Evolutionary conservation across 2,329 filamentous ascomycete genomes (phyloP), one percentile per base, ranked within the genome.

Genomic region (Ophiostoma australiae): DNA sequence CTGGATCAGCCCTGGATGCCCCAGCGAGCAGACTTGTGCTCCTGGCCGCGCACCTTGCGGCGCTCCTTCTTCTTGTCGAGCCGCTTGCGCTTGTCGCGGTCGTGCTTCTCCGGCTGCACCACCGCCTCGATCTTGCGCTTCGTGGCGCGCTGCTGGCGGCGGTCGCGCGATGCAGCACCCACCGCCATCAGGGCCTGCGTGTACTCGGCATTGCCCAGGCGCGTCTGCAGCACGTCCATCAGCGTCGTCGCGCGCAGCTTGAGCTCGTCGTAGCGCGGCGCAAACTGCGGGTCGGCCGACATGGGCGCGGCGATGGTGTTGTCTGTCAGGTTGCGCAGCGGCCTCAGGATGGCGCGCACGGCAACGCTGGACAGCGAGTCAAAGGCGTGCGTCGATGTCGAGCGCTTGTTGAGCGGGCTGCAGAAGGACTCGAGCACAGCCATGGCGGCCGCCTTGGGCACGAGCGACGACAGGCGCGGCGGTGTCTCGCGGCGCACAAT

Each of bases 51-150:
- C 79, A 90, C 91, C 85, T 93, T 97, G 79, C 90, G 89, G 80
- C 89, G 88, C 76, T 90, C 90, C 82, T 90, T 93, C 84, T 95
- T 95, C 83, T 90, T 89, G 78, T 95, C 92, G 73, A 91, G 86
- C 83, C 90, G 93, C 83, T 90, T 91, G 78, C 87, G 89, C 88
- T 97, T 97, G 76, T 91, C 89, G 77, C 86, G 84, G 37, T 89
- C 92, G 76, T 89, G 89, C 78, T 85, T 90, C 81, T 95, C 94
- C 1, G 95, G 95, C 77, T 91, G 87, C 68, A 86, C 86, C 33
- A 99, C 89, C 13, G 92, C 92, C 78, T 96, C 94, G 74, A 98
- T 92, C 80, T 92, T 92, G 76, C 95, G 87, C 86, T 99, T 99
- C 74, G 85, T 87, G 70, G 90, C 88, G 74, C 96, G 84, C 76